Evolutionary conservation across 768 basidiomycete species (phyloP).

Genomic region (Rhizopogon vesiculosus): DNA sequence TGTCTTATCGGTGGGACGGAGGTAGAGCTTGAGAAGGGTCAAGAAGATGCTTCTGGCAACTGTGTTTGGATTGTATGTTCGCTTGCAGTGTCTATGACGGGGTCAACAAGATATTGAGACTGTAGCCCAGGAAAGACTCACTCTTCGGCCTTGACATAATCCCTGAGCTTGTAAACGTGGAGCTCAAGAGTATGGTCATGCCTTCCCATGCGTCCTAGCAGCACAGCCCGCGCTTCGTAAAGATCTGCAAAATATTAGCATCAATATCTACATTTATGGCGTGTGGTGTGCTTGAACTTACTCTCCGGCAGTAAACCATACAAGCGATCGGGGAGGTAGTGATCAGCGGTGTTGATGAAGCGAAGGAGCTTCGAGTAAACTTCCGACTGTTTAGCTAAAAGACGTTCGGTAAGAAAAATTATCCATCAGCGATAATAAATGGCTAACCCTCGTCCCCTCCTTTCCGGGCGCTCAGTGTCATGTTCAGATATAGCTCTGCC

Average conservation of each 20-base stretch:
- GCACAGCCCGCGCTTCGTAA: conserved; percentile 87
- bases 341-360: conserved; percentile 68
- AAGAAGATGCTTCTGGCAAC: conserved; percentile 69
- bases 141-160: conserved; percentile 88
- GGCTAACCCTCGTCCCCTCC: conserved; percentile 52
- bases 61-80: conserved; percentile 58
- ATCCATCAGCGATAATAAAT: background rate
- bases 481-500: conserved; percentile 80
- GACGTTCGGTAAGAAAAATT: conserved; percentile 3
- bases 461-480: conserved; percentile 56
- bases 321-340: conserved; percentile 74
- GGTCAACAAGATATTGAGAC: background rate
- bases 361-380: conserved; percentile 66
- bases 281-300: conserved; percentile 24
- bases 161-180: conserved; percentile 84
- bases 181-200: conserved; percentile 95
- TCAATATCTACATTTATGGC: background rate
- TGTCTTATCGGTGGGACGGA: conserved; percentile 58
- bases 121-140: conserved; percentile 30
- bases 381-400: conserved; percentile 42
- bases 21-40: conserved; percentile 81
- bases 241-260: conserved; percentile 47
- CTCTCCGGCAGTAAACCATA: conserved; percentile 84
- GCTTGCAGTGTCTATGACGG: conserved; percentile 80
- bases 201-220: conserved; percentile 83